Percentiles rank a stretch among this genome's conserved stretches.
These are phyloP conservation scores for Thymus quinquecostatus DNA, from an alignment of 257 asterid genomes.

Conservation along the genomic window DNA sequence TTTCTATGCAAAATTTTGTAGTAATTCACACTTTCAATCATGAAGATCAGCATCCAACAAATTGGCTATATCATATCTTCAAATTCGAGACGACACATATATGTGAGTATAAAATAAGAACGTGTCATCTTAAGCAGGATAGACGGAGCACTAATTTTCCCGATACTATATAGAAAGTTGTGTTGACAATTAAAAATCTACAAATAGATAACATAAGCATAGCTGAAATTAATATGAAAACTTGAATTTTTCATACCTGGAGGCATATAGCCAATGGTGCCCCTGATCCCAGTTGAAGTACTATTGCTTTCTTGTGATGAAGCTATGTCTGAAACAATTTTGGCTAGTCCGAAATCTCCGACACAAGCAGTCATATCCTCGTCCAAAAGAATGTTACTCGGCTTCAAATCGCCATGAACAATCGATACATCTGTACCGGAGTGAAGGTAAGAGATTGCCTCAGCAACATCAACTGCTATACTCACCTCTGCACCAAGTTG, in stretches of 20 bases:
- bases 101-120: too few species aligned
- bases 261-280: slow-evolving; percentile 11
- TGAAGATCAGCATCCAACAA: too few species aligned
- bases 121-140: too few species aligned
- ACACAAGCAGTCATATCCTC: slow-evolving; percentile 13
- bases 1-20: too few species aligned
- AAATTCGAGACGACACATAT: too few species aligned
- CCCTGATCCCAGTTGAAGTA: background rate
- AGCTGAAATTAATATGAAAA: too few species aligned
- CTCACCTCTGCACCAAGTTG: background rate
- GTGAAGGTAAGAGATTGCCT: slow-evolving; percentile 11
- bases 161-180: too few species aligned
- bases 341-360: slow-evolving; percentile 21
- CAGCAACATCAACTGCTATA: slow-evolving; percentile 16
- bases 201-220: too few species aligned
- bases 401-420: slow-evolving; percentile 23
- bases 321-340: background rate
- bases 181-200: too few species aligned
- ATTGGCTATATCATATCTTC: too few species aligned
- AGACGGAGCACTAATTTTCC: too few species aligned
- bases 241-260: slow-evolving; percentile 2
- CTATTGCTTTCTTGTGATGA: background rate
- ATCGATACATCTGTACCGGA: background rate
- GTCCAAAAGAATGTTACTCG: slow-evolving; percentile 20
- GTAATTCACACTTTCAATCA: too few species aligned